phyloP scores from a whole-genome alignment of 495 filamentous ascomycete species.

The Penicillium herquei region DNA sequence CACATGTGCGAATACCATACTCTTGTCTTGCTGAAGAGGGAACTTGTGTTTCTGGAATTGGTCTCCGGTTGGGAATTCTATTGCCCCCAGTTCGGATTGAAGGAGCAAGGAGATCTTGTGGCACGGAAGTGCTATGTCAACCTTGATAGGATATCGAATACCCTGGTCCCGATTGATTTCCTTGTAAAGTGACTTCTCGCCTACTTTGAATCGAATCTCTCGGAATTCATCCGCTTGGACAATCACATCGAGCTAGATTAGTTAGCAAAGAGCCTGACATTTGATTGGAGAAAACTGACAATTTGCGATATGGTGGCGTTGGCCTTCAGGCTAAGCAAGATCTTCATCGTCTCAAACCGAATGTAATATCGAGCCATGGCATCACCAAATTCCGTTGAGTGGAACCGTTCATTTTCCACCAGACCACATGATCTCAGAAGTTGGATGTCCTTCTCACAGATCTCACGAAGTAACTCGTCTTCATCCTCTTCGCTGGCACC shows the following conservation, averaged over 20 bases:
- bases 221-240: slow-evolving; percentile 76
- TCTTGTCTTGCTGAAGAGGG: slow-evolving; percentile 68
- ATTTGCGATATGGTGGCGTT: slow-evolving; percentile 66
- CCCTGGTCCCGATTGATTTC: slow-evolving; percentile 73
- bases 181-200: slow-evolving; percentile 75
- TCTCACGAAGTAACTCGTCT: slow-evolving; percentile 71
- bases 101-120: slow-evolving; percentile 90
- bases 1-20: slow-evolving; percentile 67
- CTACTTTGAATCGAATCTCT: slow-evolving; percentile 70
- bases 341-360: slow-evolving; percentile 86
- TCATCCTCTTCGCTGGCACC: slow-evolving; percentile 51
- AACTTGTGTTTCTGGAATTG: slow-evolving; percentile 59
- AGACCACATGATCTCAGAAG: slow-evolving; percentile 63
- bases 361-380: slow-evolving; percentile 95
- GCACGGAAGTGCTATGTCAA: slow-evolving; percentile 63
- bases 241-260: slow-evolving; percentile 57
- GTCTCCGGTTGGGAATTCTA: slow-evolving; percentile 67
- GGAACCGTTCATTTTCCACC: slow-evolving; percentile 53
- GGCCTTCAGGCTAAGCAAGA: slow-evolving; percentile 60
- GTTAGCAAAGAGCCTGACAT: slow-evolving; percentile 29
- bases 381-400: slow-evolving; percentile 74
- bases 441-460: slow-evolving; percentile 77
- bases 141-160: slow-evolving; percentile 77
- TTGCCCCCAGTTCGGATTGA: slow-evolving; percentile 73
- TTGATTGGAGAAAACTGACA: slow-evolving; percentile 47